Evolutionary conservation across 2,329 filamentous ascomycete genomes (phyloP).

Genomic region (Diaporthe caulivora): DNA sequence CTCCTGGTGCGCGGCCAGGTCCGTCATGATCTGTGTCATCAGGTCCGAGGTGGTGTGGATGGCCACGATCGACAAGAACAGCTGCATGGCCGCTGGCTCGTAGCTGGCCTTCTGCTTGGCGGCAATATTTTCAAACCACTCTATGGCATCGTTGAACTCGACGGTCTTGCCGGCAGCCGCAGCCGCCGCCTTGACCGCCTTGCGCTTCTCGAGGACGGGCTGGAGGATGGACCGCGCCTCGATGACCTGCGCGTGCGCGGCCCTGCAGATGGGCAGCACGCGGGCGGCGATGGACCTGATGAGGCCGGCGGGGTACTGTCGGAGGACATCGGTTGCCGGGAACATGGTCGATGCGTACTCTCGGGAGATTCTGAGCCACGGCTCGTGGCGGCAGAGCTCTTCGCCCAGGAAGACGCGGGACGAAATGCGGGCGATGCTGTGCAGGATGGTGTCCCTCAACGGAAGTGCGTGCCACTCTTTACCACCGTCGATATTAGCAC

Average conservation of each 20-base stretch:
- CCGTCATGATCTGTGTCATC: slow-evolving; percentile 52
- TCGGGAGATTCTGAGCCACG: slow-evolving; percentile 60
- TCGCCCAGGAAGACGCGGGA: slow-evolving; percentile 62
- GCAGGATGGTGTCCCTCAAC: slow-evolving; percentile 47
- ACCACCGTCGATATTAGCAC: neutral
- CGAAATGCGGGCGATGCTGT: slow-evolving; percentile 62
- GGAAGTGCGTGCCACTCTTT: slow-evolving; percentile 22
- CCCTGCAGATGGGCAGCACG: slow-evolving; percentile 55
- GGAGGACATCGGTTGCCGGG: neutral
- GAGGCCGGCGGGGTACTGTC: neutral
- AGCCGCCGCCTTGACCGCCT: slow-evolving; percentile 50
- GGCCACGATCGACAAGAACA: slow-evolving; percentile 53
- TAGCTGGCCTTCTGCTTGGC: slow-evolving; percentile 45
- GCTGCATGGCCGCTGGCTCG: slow-evolving; percentile 51
- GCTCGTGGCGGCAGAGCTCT: slow-evolving; percentile 57
- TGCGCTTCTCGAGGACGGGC: slow-evolving; percentile 50
- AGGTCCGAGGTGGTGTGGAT: slow-evolving; percentile 57
- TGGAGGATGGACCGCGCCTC: slow-evolving; percentile 57
- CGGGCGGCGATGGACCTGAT: slow-evolving; percentile 50
- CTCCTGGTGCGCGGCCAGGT: slow-evolving; percentile 55
- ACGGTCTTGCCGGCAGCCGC: slow-evolving; percentile 1
- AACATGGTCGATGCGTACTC: slow-evolving; percentile 54
- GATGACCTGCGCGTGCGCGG: slow-evolving; percentile 54
- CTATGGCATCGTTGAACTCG: slow-evolving; percentile 37
- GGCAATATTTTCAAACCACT: slow-evolving; percentile 56